Evolutionary conservation across 2,329 filamentous ascomycete species (phyloP).

Genomic region (Beauveria caledonica): DNA sequence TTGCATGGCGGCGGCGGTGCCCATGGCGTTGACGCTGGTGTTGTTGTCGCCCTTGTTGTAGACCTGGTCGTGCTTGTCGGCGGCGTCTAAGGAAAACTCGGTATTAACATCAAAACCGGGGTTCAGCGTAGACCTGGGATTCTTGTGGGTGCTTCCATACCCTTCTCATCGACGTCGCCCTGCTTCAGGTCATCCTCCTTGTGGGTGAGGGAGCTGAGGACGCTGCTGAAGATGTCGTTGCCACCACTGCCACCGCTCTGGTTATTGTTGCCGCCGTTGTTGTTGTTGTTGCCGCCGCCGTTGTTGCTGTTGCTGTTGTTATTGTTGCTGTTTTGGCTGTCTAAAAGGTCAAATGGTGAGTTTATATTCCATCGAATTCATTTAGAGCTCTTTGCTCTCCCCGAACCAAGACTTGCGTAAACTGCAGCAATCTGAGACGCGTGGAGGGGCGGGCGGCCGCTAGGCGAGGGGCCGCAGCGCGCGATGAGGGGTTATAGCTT

Average conservation of each 20-base stretch:
- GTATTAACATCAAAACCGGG: background rate
- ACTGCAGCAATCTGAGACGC: background rate
- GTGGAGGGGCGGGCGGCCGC: background rate
- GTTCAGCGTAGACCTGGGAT: background rate
- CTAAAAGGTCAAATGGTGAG: background rate
- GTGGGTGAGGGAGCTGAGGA: conserved; percentile 39
- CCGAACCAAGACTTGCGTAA: too few relatives aligned
- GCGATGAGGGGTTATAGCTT: conserved; percentile 7
- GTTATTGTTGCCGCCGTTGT: conserved; percentile 27
- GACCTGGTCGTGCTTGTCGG: conserved; percentile 66
- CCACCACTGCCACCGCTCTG: conserved; percentile 26
- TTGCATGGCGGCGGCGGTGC: conserved; percentile 71
- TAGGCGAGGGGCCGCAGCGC: conserved; percentile 1
- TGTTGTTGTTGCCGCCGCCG: background rate
- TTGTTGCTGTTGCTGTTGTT: background rate
- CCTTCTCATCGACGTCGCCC: conserved; percentile 42
- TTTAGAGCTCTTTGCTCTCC: background rate
- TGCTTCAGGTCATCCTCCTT: conserved; percentile 41
- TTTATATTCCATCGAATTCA: background rate
- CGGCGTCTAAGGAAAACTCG: conserved; percentile 43
- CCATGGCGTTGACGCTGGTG: conserved; percentile 46
- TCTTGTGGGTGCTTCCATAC: conserved; percentile 21
- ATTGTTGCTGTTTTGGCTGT: background rate
- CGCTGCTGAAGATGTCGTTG: conserved; percentile 39
- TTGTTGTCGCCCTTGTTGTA: conserved; percentile 47